Base-by-base conservation (phyloP, 208 protist species). In the Strigomonas galati region DNA sequence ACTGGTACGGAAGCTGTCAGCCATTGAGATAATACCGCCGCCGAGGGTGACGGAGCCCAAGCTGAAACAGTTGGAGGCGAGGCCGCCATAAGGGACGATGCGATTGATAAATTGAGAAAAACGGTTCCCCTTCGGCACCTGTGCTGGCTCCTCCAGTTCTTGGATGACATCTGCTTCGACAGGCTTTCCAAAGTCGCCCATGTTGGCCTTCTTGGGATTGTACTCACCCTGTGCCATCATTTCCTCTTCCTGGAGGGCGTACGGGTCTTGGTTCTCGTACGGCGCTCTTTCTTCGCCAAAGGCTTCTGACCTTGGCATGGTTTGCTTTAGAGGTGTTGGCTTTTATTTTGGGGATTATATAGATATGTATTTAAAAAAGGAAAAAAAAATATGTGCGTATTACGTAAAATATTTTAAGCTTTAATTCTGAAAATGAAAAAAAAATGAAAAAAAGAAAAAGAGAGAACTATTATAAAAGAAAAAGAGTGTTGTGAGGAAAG, bases 21-120 rank as follows among this genome's bases (percentile, higher is more conserved):
- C 71, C 60, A 92, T 75, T 17, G 68, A 75, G 62, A 92, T 79
- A 37, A 88, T 82, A 30, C 81, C 76, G 30, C 55, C 80, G 26
- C 83, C 83, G 3, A 92, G 78, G n/a, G 86, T 84, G 32, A 82
- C 78, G 63, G 67, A 78, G 59, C 68, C 61, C 7, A 92, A 67
- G 31, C 76, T 87, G 69, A 92, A 87, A 51, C 72, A 64, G 57
- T 76, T 81, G 32, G 76, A 78, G 14, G 76, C 49, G 37, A 87
- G 19, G 9, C 80, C 76, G 23, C 81, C 80, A 51, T 78, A 72
- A 14, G 80, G 78, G 28, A 85, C 51, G 4, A 85, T 30, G 30
- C 24, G 57, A 19, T 9, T 21, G 44, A 62, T n/a, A n/a, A 43
- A n/a, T 28, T 14, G 23, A 28, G 51, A 7, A 56, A 14, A 24